Conservation (phyloP, 352 stramenopile species). For the Phytophthora aleatoria region DNA sequence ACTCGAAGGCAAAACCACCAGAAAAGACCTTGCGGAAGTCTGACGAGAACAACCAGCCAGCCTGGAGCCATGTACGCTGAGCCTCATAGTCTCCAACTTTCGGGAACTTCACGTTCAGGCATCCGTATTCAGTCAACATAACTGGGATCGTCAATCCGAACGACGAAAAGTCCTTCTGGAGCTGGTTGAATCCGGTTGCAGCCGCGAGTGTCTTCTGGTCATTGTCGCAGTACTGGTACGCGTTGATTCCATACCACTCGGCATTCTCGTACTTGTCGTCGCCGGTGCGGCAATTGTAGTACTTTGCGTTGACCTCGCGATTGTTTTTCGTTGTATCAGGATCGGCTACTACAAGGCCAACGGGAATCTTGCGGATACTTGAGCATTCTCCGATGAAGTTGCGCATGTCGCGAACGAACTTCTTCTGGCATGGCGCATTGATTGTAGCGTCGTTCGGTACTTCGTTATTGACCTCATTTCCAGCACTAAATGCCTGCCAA, state of each 20-base stretch:
- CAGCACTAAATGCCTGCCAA: constrained; percentile 58
- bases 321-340: constrained; percentile 48
- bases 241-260: constrained; percentile 90
- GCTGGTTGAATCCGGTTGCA: constrained; percentile 58
- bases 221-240: constrained; percentile 80
- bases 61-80: constrained; percentile 71
- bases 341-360: constrained; percentile 80
- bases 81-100: constrained; percentile 13
- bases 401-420: constrained; percentile 88
- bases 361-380: constrained; percentile 65
- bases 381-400: constrained; percentile 61
- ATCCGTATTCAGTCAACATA: constrained; percentile 87
- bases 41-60: constrained; percentile 52
- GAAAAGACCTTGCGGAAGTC: constrained; percentile 60
- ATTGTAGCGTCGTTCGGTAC: constrained; percentile 33
- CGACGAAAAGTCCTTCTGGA: constrained; percentile 60
- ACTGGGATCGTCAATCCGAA: constrained; percentile 80
- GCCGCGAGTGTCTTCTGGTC: constrained; percentile 46
- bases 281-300: constrained; percentile 89
- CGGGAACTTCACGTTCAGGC: constrained; percentile 66
- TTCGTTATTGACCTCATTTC: constrained; percentile 87
- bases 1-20: constrained; percentile 84
- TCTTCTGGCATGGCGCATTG: constrained; percentile 90
- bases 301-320: constrained; percentile 70
- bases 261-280: constrained; percentile 75